These are phyloP conservation scores for Heritiera littoralis DNA, from an alignment of 345 rosid genomes.

Conservation along the genomic window DNA sequence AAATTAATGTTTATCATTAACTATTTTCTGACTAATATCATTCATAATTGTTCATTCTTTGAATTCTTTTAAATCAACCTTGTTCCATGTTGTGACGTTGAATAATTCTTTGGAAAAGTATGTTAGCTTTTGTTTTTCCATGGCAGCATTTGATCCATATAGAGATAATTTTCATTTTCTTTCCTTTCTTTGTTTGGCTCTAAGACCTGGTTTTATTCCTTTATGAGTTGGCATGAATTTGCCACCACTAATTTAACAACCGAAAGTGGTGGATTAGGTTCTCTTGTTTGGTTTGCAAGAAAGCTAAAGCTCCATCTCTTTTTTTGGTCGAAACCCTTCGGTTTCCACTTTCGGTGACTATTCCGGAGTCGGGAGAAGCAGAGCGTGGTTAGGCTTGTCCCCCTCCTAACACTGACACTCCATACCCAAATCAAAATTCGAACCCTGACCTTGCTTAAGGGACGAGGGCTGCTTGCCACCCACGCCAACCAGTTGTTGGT, in stretches of 20 bases:
- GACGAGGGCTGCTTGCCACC: too few species aligned
- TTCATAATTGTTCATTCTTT: conserved; percentile 31
- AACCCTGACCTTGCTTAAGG: too few species aligned
- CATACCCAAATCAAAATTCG: too few species aligned
- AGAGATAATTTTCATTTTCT: neutral
- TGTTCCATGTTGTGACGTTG: neutral
- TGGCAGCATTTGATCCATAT: conserved; percentile 8
- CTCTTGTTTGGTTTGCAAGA: conserved; percentile 31
- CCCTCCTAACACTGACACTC: too few species aligned
- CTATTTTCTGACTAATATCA: conserved; percentile 15
- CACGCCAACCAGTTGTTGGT: too few species aligned
- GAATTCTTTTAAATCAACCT: conserved; percentile 15
- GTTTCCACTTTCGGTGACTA: too few species aligned
- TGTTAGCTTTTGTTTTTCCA: neutral
- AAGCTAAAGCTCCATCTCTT: conserved; percentile 17
- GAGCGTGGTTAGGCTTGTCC: too few species aligned
- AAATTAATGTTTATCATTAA: conserved; percentile 2
- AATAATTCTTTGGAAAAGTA: neutral
- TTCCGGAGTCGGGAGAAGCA: too few species aligned
- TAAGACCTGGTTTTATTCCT: neutral
- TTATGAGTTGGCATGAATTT: conserved; percentile 25
- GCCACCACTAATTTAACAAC: conserved; percentile 18
- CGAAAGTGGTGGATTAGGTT: conserved; percentile 41
- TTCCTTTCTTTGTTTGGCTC: too few species aligned
- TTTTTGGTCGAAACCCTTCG: too few species aligned